These are phyloP conservation scores for Pontederia crassipes DNA, from an alignment of 176 grass and related monocot genomes.

Conservation along the genomic window DNA sequence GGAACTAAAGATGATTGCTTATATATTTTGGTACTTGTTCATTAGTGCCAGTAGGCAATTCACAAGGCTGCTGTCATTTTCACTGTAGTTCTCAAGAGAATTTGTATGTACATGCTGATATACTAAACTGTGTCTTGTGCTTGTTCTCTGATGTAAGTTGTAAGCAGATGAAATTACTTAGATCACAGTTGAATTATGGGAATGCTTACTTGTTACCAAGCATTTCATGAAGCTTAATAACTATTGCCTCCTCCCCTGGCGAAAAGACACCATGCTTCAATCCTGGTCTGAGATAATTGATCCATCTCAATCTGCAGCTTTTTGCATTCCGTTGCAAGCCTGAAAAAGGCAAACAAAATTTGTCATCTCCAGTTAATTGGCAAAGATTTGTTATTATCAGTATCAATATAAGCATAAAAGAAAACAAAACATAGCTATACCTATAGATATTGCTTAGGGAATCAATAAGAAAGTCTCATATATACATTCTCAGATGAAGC, in stretches of 20 bases:
- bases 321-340: conserved; percentile 84
- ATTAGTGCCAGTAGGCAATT: too few relatives aligned
- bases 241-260: conserved; percentile 49
- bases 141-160: neutral
- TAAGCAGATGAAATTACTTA: neutral
- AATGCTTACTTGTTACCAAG: conserved; percentile 74
- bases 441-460: too few relatives aligned
- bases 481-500: neutral
- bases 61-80: too few relatives aligned
- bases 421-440: neutral
- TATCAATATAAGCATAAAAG: neutral
- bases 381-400: neutral
- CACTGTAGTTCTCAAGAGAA: too few relatives aligned
- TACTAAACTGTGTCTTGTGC: too few relatives aligned
- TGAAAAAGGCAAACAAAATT: conserved; percentile 5
- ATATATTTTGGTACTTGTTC: neutral
- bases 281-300: conserved; percentile 72
- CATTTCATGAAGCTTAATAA: conserved; percentile 61
- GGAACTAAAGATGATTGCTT: neutral
- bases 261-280: conserved; percentile 72
- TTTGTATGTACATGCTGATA: too few relatives aligned
- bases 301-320: conserved; percentile 85
- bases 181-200: neutral
- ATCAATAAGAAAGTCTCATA: too few relatives aligned
- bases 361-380: neutral